Conservation (phyloP, 1,284 basidiomycete species). For the Puccinia triticina region DNA sequence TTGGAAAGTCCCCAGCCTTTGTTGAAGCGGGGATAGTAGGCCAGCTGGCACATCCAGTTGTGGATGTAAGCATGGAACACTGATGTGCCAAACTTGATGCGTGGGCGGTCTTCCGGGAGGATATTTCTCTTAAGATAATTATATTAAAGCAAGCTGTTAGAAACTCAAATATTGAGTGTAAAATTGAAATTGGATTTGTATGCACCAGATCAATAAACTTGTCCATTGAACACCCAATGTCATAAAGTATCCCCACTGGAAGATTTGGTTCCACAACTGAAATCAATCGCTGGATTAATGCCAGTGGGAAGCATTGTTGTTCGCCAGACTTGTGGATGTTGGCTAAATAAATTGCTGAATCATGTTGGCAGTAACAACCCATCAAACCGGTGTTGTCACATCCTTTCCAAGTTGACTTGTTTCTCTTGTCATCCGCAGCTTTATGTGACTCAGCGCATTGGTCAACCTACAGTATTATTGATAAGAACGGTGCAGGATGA, state of each 20-base stretch:
- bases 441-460: constrained; percentile 13
- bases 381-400: constrained; percentile 32
- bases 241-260: not conserved
- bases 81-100: constrained; percentile 14
- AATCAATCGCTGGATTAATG: not conserved
- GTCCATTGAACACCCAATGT: constrained; percentile 11
- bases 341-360: not conserved
- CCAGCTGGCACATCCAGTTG: constrained; percentile 12
- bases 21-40: constrained; percentile 5
- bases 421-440: constrained; percentile 7
- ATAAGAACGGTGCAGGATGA: not conserved
- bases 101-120: not conserved
- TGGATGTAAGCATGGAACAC: constrained; percentile 30
- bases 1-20: constrained; percentile 17
- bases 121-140: not conserved
- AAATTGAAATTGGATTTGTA: not conserved
- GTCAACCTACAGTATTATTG: not conserved
- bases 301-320: not conserved
- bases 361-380: constrained; percentile 1
- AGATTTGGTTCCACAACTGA: not conserved
- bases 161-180: too few species aligned
- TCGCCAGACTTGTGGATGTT: constrained; percentile 5
- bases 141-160: too few species aligned
- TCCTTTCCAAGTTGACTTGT: constrained; percentile 26
- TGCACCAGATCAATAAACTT: not conserved